Evolutionary conservation across 345 rosid genomes (phyloP).

Genomic region (Populus deltoides): DNA sequence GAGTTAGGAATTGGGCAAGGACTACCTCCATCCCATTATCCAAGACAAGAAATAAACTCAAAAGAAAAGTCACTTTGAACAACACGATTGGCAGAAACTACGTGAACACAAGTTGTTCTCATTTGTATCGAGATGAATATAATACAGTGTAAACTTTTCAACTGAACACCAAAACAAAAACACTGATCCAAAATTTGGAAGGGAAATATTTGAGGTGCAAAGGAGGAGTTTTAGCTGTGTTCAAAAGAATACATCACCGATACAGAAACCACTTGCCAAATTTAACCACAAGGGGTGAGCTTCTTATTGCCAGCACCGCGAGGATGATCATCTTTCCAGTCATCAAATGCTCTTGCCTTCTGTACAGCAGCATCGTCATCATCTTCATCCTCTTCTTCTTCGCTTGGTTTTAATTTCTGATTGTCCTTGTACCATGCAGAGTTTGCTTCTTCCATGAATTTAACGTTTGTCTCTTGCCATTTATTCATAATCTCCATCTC

Average conservation of each 20-base stretch:
- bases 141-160: not conserved
- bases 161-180: not conserved
- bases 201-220: not conserved
- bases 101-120: not conserved
- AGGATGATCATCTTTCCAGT: slow-evolving; percentile 98
- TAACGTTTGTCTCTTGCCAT: slow-evolving; percentile 77
- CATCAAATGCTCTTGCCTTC: slow-evolving; percentile 86
- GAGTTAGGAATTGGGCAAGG: not conserved
- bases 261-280: slow-evolving; percentile 10
- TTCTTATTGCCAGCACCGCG: slow-evolving; percentile 97
- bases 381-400: slow-evolving; percentile 47
- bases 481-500: slow-evolving; percentile 95
- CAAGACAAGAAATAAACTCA: not conserved
- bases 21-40: not conserved
- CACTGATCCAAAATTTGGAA: not conserved
- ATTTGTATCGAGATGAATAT: not conserved
- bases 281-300: slow-evolving; percentile 92
- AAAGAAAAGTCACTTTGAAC: not conserved
- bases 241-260: not conserved
- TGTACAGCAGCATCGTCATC: slow-evolving; percentile 65
- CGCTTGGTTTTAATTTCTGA: slow-evolving; percentile 32
- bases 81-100: not conserved
- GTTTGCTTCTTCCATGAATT: slow-evolving; percentile 87
- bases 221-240: not conserved
- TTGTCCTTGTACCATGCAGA: slow-evolving; percentile 77